phyloP scores from a whole-genome alignment of 345 rosid species.

The Lepidium aucheri region DNA sequence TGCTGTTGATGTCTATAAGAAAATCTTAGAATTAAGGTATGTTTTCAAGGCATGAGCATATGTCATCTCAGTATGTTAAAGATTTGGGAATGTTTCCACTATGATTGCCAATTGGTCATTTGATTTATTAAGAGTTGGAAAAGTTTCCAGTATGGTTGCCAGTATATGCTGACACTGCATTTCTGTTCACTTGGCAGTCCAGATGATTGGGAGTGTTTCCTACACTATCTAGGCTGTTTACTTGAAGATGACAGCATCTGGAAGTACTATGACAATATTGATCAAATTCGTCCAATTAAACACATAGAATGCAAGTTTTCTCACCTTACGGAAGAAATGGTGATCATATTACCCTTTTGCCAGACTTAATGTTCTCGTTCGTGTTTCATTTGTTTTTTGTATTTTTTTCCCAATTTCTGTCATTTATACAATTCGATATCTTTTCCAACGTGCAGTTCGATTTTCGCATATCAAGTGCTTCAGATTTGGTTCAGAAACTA shows the following conservation, averaged over 20 bases:
- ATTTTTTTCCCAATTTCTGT: background rate
- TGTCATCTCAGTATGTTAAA: background rate
- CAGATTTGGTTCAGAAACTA: constrained; percentile 56
- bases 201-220: constrained; percentile 97
- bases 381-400: background rate
- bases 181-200: constrained; percentile 58
- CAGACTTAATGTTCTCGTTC: background rate
- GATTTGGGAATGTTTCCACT: background rate
- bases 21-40: constrained; percentile 76
- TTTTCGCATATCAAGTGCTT: constrained; percentile 61
- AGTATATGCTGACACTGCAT: constrained; percentile 24
- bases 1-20: constrained; percentile 54
- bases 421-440: constrained; percentile 9
- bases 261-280: constrained; percentile 31
- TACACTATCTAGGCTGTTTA: constrained; percentile 84
- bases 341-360: constrained; percentile 27
- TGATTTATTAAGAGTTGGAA: background rate
- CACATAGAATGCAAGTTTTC: constrained; percentile 46
- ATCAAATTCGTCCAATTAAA: constrained; percentile 42
- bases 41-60: background rate
- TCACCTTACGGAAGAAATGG: constrained; percentile 72
- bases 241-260: constrained; percentile 77
- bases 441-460: constrained; percentile 54
- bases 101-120: background rate
- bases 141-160: background rate